phyloP scores from a whole-genome alignment of 805 yeast genomes.

The Lipomyces yamadae region DNA sequence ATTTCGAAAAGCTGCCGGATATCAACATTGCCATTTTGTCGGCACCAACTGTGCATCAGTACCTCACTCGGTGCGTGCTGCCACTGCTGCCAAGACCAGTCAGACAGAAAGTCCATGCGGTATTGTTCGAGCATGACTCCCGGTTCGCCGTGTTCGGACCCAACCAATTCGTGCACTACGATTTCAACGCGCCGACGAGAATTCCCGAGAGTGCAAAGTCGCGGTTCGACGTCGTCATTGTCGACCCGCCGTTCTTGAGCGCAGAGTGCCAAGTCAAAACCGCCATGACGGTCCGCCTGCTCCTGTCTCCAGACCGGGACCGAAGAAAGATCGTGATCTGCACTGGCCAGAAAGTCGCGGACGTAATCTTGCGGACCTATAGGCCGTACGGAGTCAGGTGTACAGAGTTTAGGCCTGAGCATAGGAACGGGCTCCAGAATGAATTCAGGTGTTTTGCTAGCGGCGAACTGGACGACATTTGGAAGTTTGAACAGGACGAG shows the following conservation, averaged over 20 bases:
- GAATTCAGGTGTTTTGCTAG: constrained; percentile 87
- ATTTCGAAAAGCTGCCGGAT: constrained; percentile 17
- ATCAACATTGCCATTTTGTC: constrained; percentile 68
- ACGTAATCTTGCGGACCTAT: constrained; percentile 62
- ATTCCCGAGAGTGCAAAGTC: constrained; percentile 62
- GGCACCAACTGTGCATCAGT: constrained; percentile 82
- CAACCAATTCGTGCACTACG: constrained; percentile 71
- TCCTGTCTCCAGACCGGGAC: constrained; percentile 51
- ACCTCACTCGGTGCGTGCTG: constrained; percentile 27
- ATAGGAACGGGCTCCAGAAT: constrained; percentile 82
- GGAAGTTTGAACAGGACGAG: constrained; percentile 56
- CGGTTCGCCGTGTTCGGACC: constrained; percentile 74
- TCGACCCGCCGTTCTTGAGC: constrained; percentile 89
- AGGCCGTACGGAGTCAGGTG: constrained; percentile 58
- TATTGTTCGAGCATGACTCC: constrained; percentile 73
- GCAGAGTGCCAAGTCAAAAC: constrained; percentile 78
- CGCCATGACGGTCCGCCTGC: constrained; percentile 63
- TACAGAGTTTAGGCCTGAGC: constrained; percentile 77
- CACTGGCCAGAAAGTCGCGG: constrained; percentile 88
- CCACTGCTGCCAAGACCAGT: constrained; percentile 20
- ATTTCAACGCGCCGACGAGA: constrained; percentile 70
- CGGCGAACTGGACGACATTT: constrained; percentile 62
- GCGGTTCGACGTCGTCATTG: constrained; percentile 70
- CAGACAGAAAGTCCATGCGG: constrained; percentile 24
- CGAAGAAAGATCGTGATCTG: constrained; percentile 62